phyloP scores from a whole-genome alignment of 1,284 basidiomycete genomes.

The Microbotryum scabiosae region DNA sequence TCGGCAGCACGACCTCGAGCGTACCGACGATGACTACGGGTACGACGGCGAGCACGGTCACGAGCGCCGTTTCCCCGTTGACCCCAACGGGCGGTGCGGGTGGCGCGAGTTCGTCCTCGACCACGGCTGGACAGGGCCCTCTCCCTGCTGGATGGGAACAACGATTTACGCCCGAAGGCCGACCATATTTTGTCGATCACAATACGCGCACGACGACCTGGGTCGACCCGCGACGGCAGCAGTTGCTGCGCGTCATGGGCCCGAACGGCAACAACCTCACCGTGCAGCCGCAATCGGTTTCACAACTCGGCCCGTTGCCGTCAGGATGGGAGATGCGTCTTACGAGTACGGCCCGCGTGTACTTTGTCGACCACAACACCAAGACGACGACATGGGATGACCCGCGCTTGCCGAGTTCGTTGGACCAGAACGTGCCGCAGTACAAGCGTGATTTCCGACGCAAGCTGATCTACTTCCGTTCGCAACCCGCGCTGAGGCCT shows the following conservation, averaged over 20 bases:
- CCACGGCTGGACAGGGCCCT: slow-evolving; percentile 69
- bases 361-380: slow-evolving; percentile 79
- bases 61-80: slow-evolving; percentile 41
- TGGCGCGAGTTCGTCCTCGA: slow-evolving; percentile 42
- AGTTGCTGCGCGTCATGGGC: slow-evolving; percentile 75
- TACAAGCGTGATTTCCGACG: slow-evolving; percentile 98
- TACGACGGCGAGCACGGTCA: slow-evolving; percentile 41
- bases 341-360: slow-evolving; percentile 82
- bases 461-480: slow-evolving; percentile 98
- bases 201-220: slow-evolving; percentile 88
- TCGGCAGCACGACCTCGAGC: slow-evolving; percentile 20
- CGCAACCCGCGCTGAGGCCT: slow-evolving; percentile 83
- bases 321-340: slow-evolving; percentile 97
- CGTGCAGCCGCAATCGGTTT: slow-evolving; percentile 68
- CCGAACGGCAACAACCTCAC: slow-evolving; percentile 69
- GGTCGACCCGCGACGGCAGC: slow-evolving; percentile 90
- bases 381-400: slow-evolving; percentile 96
- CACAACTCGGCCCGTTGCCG: slow-evolving; percentile 87
- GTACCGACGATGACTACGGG: slow-evolving; percentile 19
- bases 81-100: slow-evolving; percentile 22
- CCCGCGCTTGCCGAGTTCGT: slow-evolving; percentile 64
- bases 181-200: slow-evolving; percentile 88
- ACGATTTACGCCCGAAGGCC: slow-evolving; percentile 90
- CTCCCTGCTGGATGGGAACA: slow-evolving; percentile 98
- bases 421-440: slow-evolving; percentile 93